Evolutionary conservation across 176 grass and related monocot genomes (phyloP).

Genomic region (Musa troglodytarum): DNA sequence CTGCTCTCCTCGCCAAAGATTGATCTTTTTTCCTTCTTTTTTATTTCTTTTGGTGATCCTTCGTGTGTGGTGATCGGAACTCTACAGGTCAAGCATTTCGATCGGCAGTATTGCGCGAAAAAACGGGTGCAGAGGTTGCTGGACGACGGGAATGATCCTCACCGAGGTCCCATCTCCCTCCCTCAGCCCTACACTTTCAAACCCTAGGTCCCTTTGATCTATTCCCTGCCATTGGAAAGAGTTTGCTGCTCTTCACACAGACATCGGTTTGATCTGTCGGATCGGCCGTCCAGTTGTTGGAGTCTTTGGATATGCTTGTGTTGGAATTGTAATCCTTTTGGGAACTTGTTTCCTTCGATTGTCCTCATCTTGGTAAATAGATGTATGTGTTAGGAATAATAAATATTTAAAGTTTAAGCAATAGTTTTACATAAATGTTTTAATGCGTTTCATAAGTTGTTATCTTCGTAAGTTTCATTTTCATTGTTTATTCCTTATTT

Average conservation of each 20-base stretch:
- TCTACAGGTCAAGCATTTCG: conserved; percentile 80
- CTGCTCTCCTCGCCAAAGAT: neutral
- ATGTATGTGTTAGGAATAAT: neutral
- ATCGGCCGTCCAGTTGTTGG: no score
- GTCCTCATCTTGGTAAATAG: neutral
- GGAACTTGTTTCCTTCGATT: neutral
- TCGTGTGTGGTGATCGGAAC: neutral
- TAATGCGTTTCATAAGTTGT: no score
- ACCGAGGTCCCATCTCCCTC: conserved; percentile 56
- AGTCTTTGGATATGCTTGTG: neutral
- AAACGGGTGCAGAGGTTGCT: conserved; percentile 72
- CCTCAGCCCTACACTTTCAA: conserved; percentile 92
- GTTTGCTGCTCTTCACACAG: neutral
- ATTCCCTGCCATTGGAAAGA: neutral
- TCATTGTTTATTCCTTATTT: no score
- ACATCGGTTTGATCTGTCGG: neutral
- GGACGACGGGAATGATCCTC: conserved; percentile 55
- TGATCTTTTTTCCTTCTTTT: conserved; percentile 1
- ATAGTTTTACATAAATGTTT: no score
- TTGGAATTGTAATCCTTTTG: neutral
- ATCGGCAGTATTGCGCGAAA: conserved; percentile 76
- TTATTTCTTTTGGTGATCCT: neutral
- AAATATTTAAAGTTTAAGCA: no score
- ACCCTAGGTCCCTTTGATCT: conserved; percentile 23
- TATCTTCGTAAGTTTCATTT: no score